Conservation (phyloP, 148 eudicot genomes). For the Spergularia marina region DNA sequence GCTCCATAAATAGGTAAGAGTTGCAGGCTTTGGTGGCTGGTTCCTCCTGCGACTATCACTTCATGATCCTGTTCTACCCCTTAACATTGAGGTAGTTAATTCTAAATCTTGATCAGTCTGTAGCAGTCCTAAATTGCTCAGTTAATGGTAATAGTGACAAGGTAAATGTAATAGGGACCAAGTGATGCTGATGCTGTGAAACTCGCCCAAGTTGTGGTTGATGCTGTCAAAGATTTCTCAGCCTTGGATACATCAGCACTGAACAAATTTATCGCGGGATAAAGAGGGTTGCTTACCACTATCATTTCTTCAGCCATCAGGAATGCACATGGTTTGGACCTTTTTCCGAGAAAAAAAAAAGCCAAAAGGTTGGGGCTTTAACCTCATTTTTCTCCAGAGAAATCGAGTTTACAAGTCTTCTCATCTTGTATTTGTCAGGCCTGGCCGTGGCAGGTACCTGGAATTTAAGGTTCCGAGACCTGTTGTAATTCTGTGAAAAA, state of each 20-base stretch:
- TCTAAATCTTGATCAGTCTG: not conserved
- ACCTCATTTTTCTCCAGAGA: no score
- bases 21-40: constrained; percentile 95
- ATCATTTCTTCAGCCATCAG: no score
- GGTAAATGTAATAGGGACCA: constrained; percentile 48
- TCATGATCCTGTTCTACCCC: constrained; percentile 97
- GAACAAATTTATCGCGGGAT: constrained; percentile 42
- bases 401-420: no score
- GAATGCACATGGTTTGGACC: no score
- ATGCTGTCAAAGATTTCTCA: constrained; percentile 54
- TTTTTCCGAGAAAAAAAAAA: no score
- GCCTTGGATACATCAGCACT: constrained; percentile 80
- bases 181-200: constrained; percentile 68
- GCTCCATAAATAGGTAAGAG: constrained; percentile 57
- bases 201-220: constrained; percentile 66
- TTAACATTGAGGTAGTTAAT: constrained; percentile 77
- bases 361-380: no score
- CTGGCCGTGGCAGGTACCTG: no score
- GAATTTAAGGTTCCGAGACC: no score
- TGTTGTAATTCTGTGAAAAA: no score
- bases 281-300: no score
- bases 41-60: constrained; percentile 94
- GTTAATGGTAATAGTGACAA: not conserved
- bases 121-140: not conserved
- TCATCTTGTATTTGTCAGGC: no score